These are phyloP conservation scores for Funneliformis geosporum DNA, from an alignment of 192 early-diverging fungal genomes.

Conservation along the genomic window DNA sequence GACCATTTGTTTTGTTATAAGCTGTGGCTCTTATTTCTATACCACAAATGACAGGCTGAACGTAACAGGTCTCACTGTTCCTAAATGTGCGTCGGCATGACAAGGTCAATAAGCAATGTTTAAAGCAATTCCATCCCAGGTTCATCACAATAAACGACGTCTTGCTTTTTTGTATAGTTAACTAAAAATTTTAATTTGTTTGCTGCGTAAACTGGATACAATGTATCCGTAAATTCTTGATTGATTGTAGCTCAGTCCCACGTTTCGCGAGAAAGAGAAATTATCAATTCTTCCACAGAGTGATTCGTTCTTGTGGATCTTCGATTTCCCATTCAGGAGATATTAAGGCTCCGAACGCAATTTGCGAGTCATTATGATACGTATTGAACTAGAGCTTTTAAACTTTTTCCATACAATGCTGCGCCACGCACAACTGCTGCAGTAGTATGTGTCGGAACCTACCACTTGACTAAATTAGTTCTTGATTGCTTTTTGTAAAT, in stretches of 20 bases:
- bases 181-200: background rate
- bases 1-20: background rate
- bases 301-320: background rate
- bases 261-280: background rate
- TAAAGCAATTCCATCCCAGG: slow-evolving; percentile 3
- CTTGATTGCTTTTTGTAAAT: no score
- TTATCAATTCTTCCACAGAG: background rate
- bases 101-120: background rate
- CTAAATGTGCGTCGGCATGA: background rate
- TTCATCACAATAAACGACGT: slow-evolving; percentile 6
- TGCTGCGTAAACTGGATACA: background rate
- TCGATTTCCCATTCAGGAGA: background rate
- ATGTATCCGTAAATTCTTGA: background rate
- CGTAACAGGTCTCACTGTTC: background rate
- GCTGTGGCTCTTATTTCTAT: background rate
- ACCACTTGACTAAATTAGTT: no score
- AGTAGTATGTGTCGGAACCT: no score
- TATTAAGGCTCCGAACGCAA: background rate
- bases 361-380: background rate
- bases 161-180: background rate
- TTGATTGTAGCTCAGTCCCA: background rate
- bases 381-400: background rate
- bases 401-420: slow-evolving; percentile 44
- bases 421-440: slow-evolving; percentile 34
- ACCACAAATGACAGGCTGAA: background rate